Evolutionary conservation across 2,329 filamentous ascomycete genomes (phyloP), one percentile per base, ranked within the genome.

Genomic region (Botrytis fragariae): DNA sequence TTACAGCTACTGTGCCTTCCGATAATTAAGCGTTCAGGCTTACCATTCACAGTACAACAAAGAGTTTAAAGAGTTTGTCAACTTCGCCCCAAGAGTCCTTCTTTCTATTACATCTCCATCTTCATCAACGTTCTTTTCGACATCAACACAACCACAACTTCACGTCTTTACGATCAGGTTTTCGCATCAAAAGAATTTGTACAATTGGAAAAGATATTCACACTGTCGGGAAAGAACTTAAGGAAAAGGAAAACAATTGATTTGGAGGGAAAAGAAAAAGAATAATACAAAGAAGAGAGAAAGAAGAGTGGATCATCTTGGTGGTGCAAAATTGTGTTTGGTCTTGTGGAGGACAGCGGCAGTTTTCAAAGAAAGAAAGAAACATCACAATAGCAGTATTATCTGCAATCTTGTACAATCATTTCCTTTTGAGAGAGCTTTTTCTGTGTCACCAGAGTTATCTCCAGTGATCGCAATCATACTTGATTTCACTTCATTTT

Each of bases 401-500:
- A 67, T 57, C 78, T 81, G 79, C 79, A 78, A 77, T 81, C 79
- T 80, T 81, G 79, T 81, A 81, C 77, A 57, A 81, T 80, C 78
- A 77, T 80, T 80, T 79, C 76, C 73, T 77, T 80, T 76, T 75
- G 35, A 69, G 65, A 77, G 75, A 77, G 75, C 75, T 79, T 79
- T 75, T 73, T 78, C 77, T 74, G 73, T 79, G 74, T 77, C 76
- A 78, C 76, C 69, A 79, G 77, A 78, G 76, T 77, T 79, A 78
- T 78, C 77, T 78, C 74, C 75, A 79, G 79, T 79, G 79, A 79
- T 80, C 76, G 79, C 79, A 81, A 81, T 81, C 80, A 81, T 79
- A 81, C 79, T 80, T 81, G 79, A 79, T 79, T 81, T 79, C 76
- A 79, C 77, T 76, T 81, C 79, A 79, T 80, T 81, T 79, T 77